These are phyloP conservation scores for Nicotiana otophora DNA, from an alignment of 257 asterid species.

Conservation along the genomic window DNA sequence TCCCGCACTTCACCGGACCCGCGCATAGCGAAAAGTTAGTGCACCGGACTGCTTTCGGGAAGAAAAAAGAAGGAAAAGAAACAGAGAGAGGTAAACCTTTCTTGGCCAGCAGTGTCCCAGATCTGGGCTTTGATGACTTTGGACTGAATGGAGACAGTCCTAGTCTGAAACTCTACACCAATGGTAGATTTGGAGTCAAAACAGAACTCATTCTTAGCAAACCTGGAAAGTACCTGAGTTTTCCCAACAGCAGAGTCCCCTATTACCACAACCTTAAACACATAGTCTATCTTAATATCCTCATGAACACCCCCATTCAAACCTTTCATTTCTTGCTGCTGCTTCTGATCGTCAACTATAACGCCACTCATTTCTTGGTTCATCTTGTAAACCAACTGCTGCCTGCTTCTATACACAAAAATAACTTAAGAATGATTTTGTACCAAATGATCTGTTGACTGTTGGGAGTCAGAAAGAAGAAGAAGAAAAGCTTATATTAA, in stretches of 20 bases:
- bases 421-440: neutral
- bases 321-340: neutral
- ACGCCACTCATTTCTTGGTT: conserved; percentile 40
- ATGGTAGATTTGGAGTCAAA: conserved; percentile 78
- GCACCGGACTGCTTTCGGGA: no score
- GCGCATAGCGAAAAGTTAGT: no score
- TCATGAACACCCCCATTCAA: neutral
- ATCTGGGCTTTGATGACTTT: conserved; percentile 80
- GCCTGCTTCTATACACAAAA: neutral
- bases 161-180: conserved; percentile 71
- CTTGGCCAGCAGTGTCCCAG: conserved; percentile 95
- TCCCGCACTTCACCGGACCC: no score
- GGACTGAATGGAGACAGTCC: conserved; percentile 53
- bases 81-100: conserved; percentile 34
- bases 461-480: neutral
- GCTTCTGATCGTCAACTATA: conserved; percentile 11
- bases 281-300: conserved; percentile 50
- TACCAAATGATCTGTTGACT: neutral
- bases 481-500: neutral
- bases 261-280: conserved; percentile 75
- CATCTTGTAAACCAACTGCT: conserved; percentile 16
- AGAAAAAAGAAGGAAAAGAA: neutral
- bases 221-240: conserved; percentile 70
- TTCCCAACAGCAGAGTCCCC: conserved; percentile 85
- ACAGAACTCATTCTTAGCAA: conserved; percentile 63